phyloP scores from a whole-genome alignment of 2,329 filamentous ascomycete species.

The Pestalotiopsis sp. region DNA sequence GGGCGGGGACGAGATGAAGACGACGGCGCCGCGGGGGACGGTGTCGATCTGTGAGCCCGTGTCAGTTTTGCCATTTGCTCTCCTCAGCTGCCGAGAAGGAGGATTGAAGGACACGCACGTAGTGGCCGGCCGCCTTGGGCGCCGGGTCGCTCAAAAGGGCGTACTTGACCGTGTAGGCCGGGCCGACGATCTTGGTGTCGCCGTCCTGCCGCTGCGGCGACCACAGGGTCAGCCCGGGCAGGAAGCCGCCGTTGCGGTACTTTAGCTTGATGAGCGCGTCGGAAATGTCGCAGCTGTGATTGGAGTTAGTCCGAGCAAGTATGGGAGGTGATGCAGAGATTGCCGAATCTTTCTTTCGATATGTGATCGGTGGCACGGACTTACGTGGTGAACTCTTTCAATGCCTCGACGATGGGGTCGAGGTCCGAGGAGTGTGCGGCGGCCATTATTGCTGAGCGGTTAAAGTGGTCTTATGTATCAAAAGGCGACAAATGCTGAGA shows the following conservation, averaged over 20 bases:
- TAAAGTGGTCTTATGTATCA: not conserved
- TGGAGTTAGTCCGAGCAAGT: not conserved
- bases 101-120: too few species aligned
- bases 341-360: too few species aligned
- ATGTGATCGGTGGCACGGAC: not conserved
- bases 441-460: not conserved
- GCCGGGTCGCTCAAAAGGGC: conserved; percentile 47
- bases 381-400: conserved; percentile 38
- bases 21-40: conserved; percentile 47
- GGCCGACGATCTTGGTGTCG: conserved; percentile 55
- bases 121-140: conserved; percentile 48
- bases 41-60: conserved; percentile 45
- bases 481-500: not conserved
- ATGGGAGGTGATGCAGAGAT: too few species aligned
- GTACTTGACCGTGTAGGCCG: conserved; percentile 58
- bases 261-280: conserved; percentile 55
- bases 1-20: conserved; percentile 53
- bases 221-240: conserved; percentile 56
- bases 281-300: conserved; percentile 49
- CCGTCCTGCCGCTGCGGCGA: conserved; percentile 55
- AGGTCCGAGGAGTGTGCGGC: not conserved
- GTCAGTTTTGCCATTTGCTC: not conserved
- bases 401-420: conserved; percentile 33
- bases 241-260: conserved; percentile 53
- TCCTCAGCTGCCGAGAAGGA: too few species aligned